Evolutionary conservation across 1,284 basidiomycete genomes (phyloP).

Genomic region (Blastosporella zonata): DNA sequence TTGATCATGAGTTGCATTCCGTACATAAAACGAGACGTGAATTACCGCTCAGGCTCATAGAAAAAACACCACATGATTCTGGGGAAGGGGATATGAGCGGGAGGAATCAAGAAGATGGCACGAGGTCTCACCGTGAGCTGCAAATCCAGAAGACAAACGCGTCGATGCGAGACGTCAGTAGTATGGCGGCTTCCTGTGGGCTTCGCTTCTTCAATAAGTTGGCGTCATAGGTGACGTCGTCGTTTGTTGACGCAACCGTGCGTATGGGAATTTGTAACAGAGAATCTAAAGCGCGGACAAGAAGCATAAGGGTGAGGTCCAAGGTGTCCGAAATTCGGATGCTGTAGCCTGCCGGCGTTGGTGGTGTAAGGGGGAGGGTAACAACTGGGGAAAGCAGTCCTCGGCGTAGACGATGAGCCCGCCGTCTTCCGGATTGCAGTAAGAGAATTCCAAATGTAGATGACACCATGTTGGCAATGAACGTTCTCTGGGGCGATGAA

Average conservation of each 20-base stretch:
- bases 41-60: conserved; percentile 66
- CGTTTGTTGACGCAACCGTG: conserved; percentile 23
- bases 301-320: conserved; percentile 63
- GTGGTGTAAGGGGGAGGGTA: conserved; percentile 13
- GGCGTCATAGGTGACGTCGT: neutral
- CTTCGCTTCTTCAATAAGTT: conserved; percentile 19
- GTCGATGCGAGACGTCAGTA: conserved; percentile 51
- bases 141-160: conserved; percentile 71
- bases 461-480: conserved; percentile 55
- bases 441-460: conserved; percentile 55
- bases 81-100: conserved; percentile 5
- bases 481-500: conserved; percentile 44
- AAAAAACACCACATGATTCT: conserved; percentile 87
- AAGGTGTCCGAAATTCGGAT: conserved; percentile 50
- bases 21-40: neutral
- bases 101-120: conserved; percentile 20
- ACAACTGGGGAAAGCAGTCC: conserved; percentile 3
- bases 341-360: conserved; percentile 5
- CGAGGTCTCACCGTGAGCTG: conserved; percentile 55
- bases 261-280: conserved; percentile 50
- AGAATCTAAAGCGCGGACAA: conserved; percentile 69
- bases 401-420: conserved; percentile 25
- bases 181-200: conserved; percentile 24
- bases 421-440: conserved; percentile 46
- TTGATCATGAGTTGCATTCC: neutral